These are phyloP conservation scores for Flaveria linearis DNA, from an alignment of 129 eudicot genomes.

Conservation along the genomic window DNA sequence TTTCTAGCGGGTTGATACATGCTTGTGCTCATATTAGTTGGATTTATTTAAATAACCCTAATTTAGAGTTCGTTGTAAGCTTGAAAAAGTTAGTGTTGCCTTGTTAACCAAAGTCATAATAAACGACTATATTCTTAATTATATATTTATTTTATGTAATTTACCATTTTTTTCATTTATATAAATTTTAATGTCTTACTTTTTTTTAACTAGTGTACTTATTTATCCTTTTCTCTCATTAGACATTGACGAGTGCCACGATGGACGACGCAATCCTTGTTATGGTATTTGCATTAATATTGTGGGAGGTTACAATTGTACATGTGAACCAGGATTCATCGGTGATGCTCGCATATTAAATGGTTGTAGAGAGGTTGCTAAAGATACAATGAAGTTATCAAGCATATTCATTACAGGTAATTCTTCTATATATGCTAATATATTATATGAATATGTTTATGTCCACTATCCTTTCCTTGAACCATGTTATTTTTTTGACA, in stretches of 20 bases:
- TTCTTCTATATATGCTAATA: not conserved
- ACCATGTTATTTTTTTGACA: not conserved
- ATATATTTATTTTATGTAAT: too few relatives aligned
- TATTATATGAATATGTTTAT: not conserved
- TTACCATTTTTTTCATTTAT: not conserved
- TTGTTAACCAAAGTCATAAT: too few relatives aligned
- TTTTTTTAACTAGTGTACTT: not conserved
- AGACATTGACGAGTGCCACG: conserved; percentile 45
- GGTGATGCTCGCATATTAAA: conserved; percentile 37
- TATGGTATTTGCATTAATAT: conserved; percentile 31
- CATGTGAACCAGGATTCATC: conserved; percentile 32
- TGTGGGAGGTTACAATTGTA: conserved; percentile 39
- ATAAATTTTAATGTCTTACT: not conserved
- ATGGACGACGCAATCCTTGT: conserved; percentile 22
- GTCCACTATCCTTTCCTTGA: not conserved
- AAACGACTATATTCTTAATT: too few relatives aligned
- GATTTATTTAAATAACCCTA: too few relatives aligned
- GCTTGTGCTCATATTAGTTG: too few relatives aligned
- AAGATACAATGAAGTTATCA: not conserved
- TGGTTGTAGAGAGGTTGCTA: conserved; percentile 31
- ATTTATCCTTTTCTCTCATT: not conserved
- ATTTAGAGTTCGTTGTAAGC: too few relatives aligned
- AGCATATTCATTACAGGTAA: conserved; percentile 32
- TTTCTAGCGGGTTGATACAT: too few relatives aligned
- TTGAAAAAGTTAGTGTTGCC: too few relatives aligned